Conservation (phyloP, 2,329 filamentous ascomycete genomes). For the Aspergillus tamarii region DNA sequence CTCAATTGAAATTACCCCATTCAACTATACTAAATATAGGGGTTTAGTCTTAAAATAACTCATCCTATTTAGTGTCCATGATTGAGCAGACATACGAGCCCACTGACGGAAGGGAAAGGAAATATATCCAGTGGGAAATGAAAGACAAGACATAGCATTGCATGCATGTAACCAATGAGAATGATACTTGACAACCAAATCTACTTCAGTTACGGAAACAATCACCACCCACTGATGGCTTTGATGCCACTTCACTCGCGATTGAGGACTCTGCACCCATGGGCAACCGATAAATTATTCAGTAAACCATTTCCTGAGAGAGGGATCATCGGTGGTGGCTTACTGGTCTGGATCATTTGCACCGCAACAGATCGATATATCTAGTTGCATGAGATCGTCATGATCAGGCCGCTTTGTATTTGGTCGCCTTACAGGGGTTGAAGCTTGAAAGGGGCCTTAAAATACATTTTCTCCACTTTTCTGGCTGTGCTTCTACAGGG, state of each 20-base stretch:
- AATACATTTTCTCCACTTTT: background rate
- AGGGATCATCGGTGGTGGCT: too few species aligned
- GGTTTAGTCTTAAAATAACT: background rate
- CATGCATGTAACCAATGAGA: background rate
- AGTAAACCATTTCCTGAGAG: too few species aligned
- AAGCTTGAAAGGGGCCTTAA: background rate
- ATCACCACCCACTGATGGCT: background rate
- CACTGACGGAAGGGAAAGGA: background rate
- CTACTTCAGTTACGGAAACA: background rate
- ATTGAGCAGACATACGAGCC: background rate
- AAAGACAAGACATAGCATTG: too few species aligned
- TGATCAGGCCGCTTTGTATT: background rate
- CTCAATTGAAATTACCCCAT: fast-evolving
- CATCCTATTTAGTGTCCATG: background rate
- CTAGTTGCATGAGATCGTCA: background rate
- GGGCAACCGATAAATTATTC: too few species aligned
- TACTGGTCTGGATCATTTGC: background rate
- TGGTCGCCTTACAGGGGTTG: background rate
- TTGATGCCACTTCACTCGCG: too few species aligned
- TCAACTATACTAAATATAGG: background rate
- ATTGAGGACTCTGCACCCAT: too few species aligned
- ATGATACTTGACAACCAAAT: too few species aligned
- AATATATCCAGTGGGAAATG: background rate
- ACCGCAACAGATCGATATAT: background rate
- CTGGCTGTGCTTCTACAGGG: too few species aligned